Percentiles rank a stretch among this genome's conserved stretches.
phyloP scores from a whole-genome alignment of 495 filamentous ascomycete genomes.

The Tuber brumale region DNA sequence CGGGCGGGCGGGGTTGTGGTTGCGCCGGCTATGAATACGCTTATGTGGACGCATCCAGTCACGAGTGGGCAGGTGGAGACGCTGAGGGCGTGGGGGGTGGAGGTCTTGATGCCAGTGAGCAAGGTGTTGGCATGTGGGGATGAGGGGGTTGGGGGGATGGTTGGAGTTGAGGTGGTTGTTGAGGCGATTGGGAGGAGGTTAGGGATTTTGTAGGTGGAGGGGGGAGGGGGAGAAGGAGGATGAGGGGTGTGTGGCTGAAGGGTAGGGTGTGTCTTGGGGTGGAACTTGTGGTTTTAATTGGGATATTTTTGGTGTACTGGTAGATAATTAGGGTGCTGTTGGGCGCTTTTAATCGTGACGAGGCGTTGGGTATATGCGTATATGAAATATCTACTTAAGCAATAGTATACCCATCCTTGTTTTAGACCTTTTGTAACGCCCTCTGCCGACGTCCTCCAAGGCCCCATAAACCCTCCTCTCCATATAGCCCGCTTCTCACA shows the following conservation, averaged over 20 bases:
- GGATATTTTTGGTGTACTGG: not conserved
- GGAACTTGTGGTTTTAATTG: not conserved
- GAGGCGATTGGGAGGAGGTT: slow-evolving; percentile 51
- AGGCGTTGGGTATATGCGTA: not conserved
- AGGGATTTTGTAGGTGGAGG: slow-evolving; percentile 12
- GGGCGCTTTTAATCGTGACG: not conserved
- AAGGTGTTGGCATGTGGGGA: slow-evolving; percentile 81
- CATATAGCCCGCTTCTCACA: slow-evolving; percentile 41
- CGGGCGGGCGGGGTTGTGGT: slow-evolving; percentile 42
- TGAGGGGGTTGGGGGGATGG: slow-evolving; percentile 68
- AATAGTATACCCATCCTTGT: not conserved
- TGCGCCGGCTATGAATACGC: slow-evolving; percentile 79
- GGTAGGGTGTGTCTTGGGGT: not conserved
- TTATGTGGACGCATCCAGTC: slow-evolving; percentile 82
- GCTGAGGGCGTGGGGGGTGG: slow-evolving; percentile 54
- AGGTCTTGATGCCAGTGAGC: slow-evolving; percentile 60
- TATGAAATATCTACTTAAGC: not conserved
- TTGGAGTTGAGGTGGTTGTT: slow-evolving; percentile 67
- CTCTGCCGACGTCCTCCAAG: slow-evolving; percentile 23
- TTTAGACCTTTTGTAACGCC: not conserved
- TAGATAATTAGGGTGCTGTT: not conserved
- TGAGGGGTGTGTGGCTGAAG: not conserved
- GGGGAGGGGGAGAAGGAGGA: not conserved
- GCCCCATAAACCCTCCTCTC: slow-evolving; percentile 33
- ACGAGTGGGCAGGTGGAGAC: slow-evolving; percentile 63